Percentiles rank a stretch among this genome's conserved stretches.
These are phyloP conservation scores for Amborella trichopoda DNA, from an alignment of 164 flowering plant genomes.

Conservation along the genomic window DNA sequence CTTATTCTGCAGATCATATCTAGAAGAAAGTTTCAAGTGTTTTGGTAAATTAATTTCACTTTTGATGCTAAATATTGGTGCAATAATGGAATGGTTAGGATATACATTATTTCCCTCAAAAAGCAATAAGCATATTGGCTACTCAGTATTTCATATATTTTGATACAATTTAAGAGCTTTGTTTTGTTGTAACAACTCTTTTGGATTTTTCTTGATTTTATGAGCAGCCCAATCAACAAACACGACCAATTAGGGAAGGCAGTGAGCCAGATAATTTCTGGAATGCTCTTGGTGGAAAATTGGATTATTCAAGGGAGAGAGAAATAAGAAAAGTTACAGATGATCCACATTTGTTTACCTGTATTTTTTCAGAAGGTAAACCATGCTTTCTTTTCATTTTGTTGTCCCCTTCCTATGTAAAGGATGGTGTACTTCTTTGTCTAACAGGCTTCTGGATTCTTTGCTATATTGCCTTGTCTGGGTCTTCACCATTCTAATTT, in stretches of 20 bases:
- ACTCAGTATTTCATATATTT: no score
- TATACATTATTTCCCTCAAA: no score
- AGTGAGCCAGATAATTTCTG: conserved; percentile 62
- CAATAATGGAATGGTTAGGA: no score
- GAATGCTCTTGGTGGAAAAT: conserved; percentile 48
- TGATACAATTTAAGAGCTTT: no score
- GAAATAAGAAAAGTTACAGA: conserved; percentile 19
- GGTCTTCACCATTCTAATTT: not conserved
- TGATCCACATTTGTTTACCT: conserved; percentile 56
- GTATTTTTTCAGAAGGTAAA: conserved; percentile 29
- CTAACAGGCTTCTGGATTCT: conserved; percentile 23
- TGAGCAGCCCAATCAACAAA: conserved; percentile 58
- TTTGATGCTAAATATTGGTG: no score
- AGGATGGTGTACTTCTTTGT: not conserved
- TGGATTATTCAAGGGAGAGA: conserved; percentile 48
- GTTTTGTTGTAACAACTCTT: no score
- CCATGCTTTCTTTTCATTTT: not conserved
- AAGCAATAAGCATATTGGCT: no score
- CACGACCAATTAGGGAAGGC: conserved; percentile 58
- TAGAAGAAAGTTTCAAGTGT: not conserved
- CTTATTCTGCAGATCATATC: not conserved
- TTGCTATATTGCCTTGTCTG: conserved; percentile 8
- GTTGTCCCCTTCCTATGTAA: not conserved
- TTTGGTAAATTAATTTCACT: no score
- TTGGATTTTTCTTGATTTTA: conserved; percentile 4